A percentile compares a stretch with the other conserved stretches of the same genome.
Evolutionary conservation across 2,329 filamentous ascomycete genomes (phyloP).

Genomic region (Fusarium paranaense): DNA sequence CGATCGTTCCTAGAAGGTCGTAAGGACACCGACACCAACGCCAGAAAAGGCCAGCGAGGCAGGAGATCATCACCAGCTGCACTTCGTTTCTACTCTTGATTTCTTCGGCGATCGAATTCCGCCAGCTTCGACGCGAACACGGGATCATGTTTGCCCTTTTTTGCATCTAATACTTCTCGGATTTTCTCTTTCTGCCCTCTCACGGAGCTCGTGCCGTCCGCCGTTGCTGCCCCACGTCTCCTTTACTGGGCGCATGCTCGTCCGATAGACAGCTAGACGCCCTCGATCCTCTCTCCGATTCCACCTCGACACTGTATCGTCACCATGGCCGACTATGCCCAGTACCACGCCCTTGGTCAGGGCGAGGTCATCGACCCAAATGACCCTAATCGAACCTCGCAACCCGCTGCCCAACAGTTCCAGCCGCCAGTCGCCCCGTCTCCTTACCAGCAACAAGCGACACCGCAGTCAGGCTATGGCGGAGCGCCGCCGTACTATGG

Average conservation of each 20-base stretch:
- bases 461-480: slow-evolving; percentile 49
- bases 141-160: slow-evolving; percentile 38
- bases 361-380: slow-evolving; percentile 66
- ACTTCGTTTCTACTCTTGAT: slow-evolving; percentile 30
- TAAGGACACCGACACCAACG: slow-evolving; percentile 23
- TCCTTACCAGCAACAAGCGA: slow-evolving; percentile 62
- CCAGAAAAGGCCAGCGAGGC: slow-evolving; percentile 48
- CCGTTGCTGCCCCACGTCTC: slow-evolving; percentile 43
- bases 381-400: slow-evolving; percentile 62
- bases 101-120: slow-evolving; percentile 19
- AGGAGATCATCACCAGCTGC: slow-evolving; percentile 34
- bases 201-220: slow-evolving; percentile 25
- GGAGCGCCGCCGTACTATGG: slow-evolving; percentile 56
- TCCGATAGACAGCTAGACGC: slow-evolving; percentile 40
- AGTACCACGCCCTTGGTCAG: slow-evolving; percentile 68
- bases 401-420: slow-evolving; percentile 67
- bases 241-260: slow-evolving; percentile 44
- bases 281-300: slow-evolving; percentile 33
- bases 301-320: slow-evolving; percentile 23
- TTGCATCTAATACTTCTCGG: slow-evolving; percentile 36
- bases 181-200: slow-evolving; percentile 33
- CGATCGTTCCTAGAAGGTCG: slow-evolving; percentile 40
- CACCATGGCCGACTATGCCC: slow-evolving; percentile 66
- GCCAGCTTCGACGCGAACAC: slow-evolving; percentile 26
- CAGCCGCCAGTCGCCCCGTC: slow-evolving; percentile 65